These are phyloP conservation scores for Xylaria polymorpha DNA, from an alignment of 2,329 filamentous ascomycete species.

Conservation along the genomic window DNA sequence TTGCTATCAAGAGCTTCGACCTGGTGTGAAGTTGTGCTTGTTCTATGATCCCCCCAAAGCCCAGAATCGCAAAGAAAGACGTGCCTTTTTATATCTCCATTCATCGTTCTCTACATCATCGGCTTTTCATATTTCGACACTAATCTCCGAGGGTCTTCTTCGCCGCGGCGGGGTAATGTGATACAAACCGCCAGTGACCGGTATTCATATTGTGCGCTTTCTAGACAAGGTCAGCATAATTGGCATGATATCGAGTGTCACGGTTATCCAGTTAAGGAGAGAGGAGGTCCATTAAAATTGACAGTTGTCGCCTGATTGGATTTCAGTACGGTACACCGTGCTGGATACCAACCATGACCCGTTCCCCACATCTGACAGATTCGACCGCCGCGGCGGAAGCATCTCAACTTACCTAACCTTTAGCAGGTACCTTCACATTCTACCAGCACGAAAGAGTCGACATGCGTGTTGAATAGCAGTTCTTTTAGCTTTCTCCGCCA, in stretches of 20 bases:
- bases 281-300: not conserved
- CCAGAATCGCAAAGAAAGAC: not conserved
- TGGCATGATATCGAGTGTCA: not conserved
- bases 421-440: not conserved
- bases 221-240: not conserved
- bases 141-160: not conserved
- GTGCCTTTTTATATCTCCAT: slow-evolving; percentile 19
- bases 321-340: not conserved
- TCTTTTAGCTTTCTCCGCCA: not conserved
- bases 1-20: not conserved
- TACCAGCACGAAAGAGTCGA: not conserved
- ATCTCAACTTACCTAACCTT: too few relatives aligned
- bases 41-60: not conserved
- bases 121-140: not conserved
- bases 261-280: not conserved
- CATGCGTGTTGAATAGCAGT: slow-evolving; percentile 5
- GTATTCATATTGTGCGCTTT: not conserved
- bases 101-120: not conserved
- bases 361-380: slow-evolving; percentile 27
- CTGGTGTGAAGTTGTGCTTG: not conserved
- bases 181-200: not conserved
- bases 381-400: slow-evolving; percentile 38
- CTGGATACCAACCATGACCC: not conserved
- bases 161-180: slow-evolving; percentile 18
- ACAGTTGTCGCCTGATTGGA: slow-evolving; percentile 4